These are phyloP conservation scores for Gryganskiella cystojenkinii DNA, from an alignment of 192 early-diverging fungal species.

Conservation along the genomic window DNA sequence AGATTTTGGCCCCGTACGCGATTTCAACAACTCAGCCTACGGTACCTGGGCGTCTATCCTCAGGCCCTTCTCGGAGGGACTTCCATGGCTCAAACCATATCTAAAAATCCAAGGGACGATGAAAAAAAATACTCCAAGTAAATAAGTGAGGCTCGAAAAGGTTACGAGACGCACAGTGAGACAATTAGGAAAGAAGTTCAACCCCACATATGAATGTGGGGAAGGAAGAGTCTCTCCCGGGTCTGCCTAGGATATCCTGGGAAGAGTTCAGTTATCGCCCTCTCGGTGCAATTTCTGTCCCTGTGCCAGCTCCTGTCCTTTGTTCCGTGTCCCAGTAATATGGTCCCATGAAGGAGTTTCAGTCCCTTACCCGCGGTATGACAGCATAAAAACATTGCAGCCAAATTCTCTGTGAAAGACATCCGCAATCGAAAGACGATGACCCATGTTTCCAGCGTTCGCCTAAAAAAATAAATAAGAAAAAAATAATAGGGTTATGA, in stretches of 20 bases:
- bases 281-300: neutral
- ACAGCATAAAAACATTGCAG: constrained; percentile 96
- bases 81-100: constrained; percentile 91
- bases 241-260: too few species aligned
- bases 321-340: neutral
- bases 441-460: constrained; percentile 99
- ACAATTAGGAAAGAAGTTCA: too few species aligned
- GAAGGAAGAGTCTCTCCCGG: too few species aligned
- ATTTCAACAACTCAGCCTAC: neutral
- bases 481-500: neutral
- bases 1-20: neutral
- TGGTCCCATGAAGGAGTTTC: neutral
- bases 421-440: constrained; percentile 92
- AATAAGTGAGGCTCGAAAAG: too few species aligned
- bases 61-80: constrained; percentile 87
- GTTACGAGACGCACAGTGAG: too few species aligned
- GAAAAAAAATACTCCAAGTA: neutral
- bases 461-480: constrained; percentile 60
- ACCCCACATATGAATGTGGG: too few species aligned
- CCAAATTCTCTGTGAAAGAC: constrained; percentile 70
- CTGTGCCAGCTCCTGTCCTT: neutral
- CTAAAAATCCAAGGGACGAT: constrained; percentile 35
- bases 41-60: constrained; percentile 86
- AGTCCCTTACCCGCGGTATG: constrained; percentile 88
- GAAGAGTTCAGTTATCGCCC: too few species aligned